Evolutionary conservation across 192 early-diverging fungal genomes (phyloP).

Genomic region (Endogone sp.): DNA sequence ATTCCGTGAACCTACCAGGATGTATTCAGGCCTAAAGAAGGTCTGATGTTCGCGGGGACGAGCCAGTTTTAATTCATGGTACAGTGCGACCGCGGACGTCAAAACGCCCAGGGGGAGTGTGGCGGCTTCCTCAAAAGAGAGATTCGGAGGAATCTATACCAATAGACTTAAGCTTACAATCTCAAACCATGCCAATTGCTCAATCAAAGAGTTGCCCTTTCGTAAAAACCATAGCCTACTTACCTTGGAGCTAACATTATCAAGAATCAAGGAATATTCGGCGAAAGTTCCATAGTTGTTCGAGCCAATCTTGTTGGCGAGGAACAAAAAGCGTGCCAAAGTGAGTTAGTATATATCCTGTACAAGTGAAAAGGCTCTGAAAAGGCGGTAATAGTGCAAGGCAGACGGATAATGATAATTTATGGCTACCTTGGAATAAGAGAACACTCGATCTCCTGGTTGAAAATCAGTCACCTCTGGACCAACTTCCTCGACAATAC

Average conservation of each 20-base stretch:
- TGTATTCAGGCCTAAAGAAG: conserved; percentile 1
- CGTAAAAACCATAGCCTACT: conserved; percentile 27
- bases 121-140: conserved; percentile 39
- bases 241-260: not conserved
- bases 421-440: conserved; percentile 9
- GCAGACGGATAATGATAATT: not conserved
- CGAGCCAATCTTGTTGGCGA: conserved; percentile 1
- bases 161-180: not conserved
- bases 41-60: conserved; percentile 1
- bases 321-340: too few relatives aligned
- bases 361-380: not conserved
- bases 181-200: not conserved
- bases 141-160: conserved; percentile 5
- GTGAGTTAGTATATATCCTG: not conserved
- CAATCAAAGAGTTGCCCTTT: conserved; percentile 11
- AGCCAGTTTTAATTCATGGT: conserved; percentile 13
- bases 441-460: conserved; percentile 46
- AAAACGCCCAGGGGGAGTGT: conserved; percentile 45
- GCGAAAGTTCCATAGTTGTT: conserved; percentile 24
- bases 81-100: conserved; percentile 46
- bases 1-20: conserved; percentile 3
- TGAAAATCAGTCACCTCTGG: conserved; percentile 27
- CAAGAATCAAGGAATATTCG: conserved; percentile 26
- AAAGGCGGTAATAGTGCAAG: not conserved
- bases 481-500: conserved; percentile 5